Evolutionary conservation across 1,139 yeast species (phyloP).

Genomic region (Casaregolazyma suthepensis): DNA sequence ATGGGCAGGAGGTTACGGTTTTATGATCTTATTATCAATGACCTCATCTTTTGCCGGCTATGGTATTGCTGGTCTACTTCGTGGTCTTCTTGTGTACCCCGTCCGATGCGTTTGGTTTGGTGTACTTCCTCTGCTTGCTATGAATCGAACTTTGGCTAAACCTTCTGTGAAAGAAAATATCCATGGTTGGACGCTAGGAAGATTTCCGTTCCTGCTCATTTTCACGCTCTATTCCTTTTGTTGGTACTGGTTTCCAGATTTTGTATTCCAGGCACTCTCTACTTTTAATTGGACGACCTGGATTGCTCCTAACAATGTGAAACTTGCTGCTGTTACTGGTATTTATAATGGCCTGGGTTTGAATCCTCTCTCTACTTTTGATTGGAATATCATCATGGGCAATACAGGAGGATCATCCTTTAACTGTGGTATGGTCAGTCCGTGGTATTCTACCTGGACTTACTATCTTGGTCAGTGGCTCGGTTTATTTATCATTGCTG

Average conservation of each 20-base stretch:
- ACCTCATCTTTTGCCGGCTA: conserved; percentile 53
- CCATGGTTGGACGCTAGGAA: conserved; percentile 46
- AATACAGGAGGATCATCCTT: conserved; percentile 19
- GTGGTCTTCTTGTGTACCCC: conserved; percentile 45
- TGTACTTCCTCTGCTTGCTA: conserved; percentile 46
- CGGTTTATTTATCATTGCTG: conserved; percentile 39
- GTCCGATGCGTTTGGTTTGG: conserved; percentile 52
- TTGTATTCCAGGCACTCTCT: conserved; percentile 44
- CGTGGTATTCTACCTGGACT: conserved; percentile 42
- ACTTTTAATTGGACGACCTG: conserved; percentile 58
- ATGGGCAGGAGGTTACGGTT: conserved; percentile 32
- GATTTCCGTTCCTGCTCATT: conserved; percentile 41
- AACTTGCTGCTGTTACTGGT: conserved; percentile 53
- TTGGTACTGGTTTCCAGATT: conserved; percentile 54
- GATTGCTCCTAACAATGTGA: conserved; percentile 51
- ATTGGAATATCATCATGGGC: conserved; percentile 41
- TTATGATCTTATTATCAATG: conserved; percentile 45
- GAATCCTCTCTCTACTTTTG: conserved; percentile 51
- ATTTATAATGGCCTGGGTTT: conserved; percentile 51
- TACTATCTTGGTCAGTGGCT: conserved; percentile 36
- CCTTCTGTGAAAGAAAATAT: conserved; percentile 39
- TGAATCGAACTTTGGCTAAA: conserved; percentile 46
- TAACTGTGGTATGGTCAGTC: conserved; percentile 34
- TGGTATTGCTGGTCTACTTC: conserved; percentile 48
- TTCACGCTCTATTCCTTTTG: conserved; percentile 37